Percentiles rank a stretch among this genome's conserved stretches.
These are phyloP conservation scores for Mycena belliarum DNA, from an alignment of 768 basidiomycete genomes.

Conservation along the genomic window DNA sequence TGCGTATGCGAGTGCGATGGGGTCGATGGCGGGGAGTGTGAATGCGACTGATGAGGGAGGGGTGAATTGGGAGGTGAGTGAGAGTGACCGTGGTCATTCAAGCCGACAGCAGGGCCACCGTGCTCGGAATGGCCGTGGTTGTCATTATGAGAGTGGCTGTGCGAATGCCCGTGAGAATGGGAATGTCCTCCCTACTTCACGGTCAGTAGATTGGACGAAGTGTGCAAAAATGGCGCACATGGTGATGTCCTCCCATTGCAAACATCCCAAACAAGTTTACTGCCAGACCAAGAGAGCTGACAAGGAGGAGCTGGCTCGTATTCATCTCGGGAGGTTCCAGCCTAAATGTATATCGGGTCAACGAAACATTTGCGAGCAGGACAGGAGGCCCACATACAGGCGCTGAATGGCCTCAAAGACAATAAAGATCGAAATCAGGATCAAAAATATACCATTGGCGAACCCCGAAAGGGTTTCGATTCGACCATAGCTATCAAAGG, in stretches of 20 bases:
- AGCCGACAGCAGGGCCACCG: slow-evolving; percentile 14
- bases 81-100: slow-evolving; percentile 27
- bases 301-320: slow-evolving; percentile 85
- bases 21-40: slow-evolving; percentile 29
- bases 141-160: slow-evolving; percentile 38
- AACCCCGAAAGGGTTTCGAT: slow-evolving; percentile 98
- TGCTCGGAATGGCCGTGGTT: slow-evolving; percentile 29
- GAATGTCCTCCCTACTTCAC: slow-evolving; percentile 25
- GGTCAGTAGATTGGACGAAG: slow-evolving; percentile 22
- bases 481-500: slow-evolving; percentile 76
- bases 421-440: slow-evolving; percentile 95
- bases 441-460: slow-evolving; percentile 93
- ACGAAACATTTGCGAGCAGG: neutral
- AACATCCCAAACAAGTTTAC: slow-evolving; percentile 99
- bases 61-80: slow-evolving; percentile 27
- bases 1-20: slow-evolving; percentile 25
- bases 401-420: slow-evolving; percentile 97
- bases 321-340: slow-evolving; percentile 98
- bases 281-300: slow-evolving; percentile 85
- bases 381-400: slow-evolving; percentile 52
- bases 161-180: slow-evolving; percentile 44
- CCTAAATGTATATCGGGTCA: slow-evolving; percentile 37
- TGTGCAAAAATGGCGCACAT: slow-evolving; percentile 33
- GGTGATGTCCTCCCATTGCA: slow-evolving; percentile 95
- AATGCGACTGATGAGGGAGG: slow-evolving; percentile 25